Evolutionary conservation across 75 land plant species (phyloP).

Genomic region (Sequoia sempervirens): DNA sequence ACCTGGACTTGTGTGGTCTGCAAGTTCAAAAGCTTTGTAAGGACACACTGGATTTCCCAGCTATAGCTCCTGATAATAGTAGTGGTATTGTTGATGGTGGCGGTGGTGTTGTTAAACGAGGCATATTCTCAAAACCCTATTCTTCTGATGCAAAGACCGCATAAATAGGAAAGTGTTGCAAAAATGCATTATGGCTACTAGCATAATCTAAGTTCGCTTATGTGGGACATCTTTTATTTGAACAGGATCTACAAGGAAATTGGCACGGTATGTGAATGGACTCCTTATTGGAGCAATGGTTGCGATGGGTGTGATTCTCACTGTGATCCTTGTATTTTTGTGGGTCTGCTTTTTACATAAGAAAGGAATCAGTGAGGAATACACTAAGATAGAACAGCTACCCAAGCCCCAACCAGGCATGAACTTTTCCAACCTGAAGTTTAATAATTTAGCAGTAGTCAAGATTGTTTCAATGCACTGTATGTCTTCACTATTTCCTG

Average conservation of each 20-base stretch:
- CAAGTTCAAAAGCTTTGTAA: slow-evolving; percentile 66
- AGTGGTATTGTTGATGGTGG: background rate
- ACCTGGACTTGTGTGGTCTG: slow-evolving; percentile 75
- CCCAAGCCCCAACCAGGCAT: slow-evolving; percentile 37
- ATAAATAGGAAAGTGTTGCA: background rate
- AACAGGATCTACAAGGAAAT: slow-evolving; percentile 20
- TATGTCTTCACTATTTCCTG: background rate
- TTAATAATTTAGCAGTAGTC: background rate
- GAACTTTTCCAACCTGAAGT: background rate
- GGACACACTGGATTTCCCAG: slow-evolving; percentile 60
- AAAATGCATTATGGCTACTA: background rate
- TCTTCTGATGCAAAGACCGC: background rate
- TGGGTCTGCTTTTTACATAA: slow-evolving; percentile 56
- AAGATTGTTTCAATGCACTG: background rate
- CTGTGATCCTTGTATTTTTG: slow-evolving; percentile 48
- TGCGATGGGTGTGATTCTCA: slow-evolving; percentile 41
- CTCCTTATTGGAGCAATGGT: slow-evolving; percentile 66
- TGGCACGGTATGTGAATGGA: slow-evolving; percentile 51
- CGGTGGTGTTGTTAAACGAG: slow-evolving; percentile 17
- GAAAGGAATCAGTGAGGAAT: slow-evolving; percentile 48
- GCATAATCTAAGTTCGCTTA: background rate
- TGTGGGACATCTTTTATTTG: background rate
- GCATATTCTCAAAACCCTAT: slow-evolving; percentile 16
- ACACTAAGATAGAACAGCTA: slow-evolving; percentile 48
- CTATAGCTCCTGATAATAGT: slow-evolving; percentile 34